These are phyloP conservation scores for Penicillium decumbens DNA, from an alignment of 2,329 filamentous ascomycete species.

Conservation along the genomic window DNA sequence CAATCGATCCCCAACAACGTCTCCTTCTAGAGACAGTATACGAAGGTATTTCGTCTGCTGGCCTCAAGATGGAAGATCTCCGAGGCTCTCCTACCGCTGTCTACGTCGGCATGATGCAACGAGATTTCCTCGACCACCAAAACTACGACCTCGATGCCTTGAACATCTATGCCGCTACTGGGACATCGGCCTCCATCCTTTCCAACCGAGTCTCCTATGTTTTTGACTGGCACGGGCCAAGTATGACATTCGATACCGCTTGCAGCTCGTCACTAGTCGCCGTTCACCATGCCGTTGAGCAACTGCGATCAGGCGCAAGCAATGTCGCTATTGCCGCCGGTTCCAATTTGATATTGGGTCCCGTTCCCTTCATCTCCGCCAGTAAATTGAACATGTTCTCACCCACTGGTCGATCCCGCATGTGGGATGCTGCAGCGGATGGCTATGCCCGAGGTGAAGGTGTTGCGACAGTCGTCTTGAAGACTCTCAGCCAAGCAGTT, in stretches of 20 bases:
- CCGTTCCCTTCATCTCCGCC: no score
- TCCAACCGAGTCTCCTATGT: slow-evolving; percentile 34
- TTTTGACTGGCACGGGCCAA: slow-evolving; percentile 11
- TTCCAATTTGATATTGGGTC: no score
- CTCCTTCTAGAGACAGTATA: slow-evolving; percentile 4
- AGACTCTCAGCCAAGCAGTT: slow-evolving; percentile 47
- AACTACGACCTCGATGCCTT: no score
- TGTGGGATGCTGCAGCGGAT: slow-evolving; percentile 43
- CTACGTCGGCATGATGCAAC: slow-evolving; percentile 3
- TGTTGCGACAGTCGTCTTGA: slow-evolving; percentile 47
- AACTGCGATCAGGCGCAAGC: slow-evolving; percentile 22
- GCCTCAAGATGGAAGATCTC: slow-evolving; percentile 4
- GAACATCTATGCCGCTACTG: no score
- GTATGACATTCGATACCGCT: slow-evolving; percentile 44
- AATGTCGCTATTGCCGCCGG: slow-evolving; percentile 9
- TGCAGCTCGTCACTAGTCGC: slow-evolving; percentile 42
- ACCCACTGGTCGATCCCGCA: slow-evolving; percentile 48
- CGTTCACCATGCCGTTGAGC: slow-evolving; percentile 27
- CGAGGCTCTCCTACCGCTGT: slow-evolving; percentile 6
- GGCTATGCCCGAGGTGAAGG: slow-evolving; percentile 53
- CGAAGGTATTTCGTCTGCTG: slow-evolving; percentile 3
- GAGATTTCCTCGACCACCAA: no score
- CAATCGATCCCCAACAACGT: slow-evolving; percentile 1
- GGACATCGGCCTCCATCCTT: slow-evolving; percentile 29
- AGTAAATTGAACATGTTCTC: slow-evolving; percentile 42